Percentiles rank a stretch among this genome's conserved stretches.
Evolutionary conservation across 768 basidiomycete genomes (phyloP).

Genomic region (Mycena vulgaris): DNA sequence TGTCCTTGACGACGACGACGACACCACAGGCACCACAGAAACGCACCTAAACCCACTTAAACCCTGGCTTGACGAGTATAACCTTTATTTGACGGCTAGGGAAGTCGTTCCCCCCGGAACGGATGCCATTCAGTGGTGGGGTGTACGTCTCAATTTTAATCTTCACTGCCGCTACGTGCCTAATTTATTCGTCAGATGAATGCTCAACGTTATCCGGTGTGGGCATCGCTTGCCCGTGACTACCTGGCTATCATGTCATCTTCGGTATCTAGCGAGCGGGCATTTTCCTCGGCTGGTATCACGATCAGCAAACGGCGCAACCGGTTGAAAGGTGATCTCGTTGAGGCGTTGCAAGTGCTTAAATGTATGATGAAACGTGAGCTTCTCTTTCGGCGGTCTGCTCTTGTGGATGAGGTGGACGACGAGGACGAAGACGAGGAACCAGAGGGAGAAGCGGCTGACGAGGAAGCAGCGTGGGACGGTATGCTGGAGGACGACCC

Average conservation of each 20-base stretch:
- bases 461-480: not conserved
- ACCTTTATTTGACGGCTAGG: not conserved
- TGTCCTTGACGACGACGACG: not conserved
- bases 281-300: slow-evolving; percentile 17
- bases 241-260: slow-evolving; percentile 7
- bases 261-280: not conserved
- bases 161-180: not conserved
- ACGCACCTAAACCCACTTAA: not conserved
- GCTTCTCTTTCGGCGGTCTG: not conserved
- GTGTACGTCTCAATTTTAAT: not conserved
- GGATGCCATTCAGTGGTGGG: slow-evolving; percentile 15
- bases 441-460: not conserved
- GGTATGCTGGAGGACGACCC: not conserved
- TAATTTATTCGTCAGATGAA: not conserved
- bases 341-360: slow-evolving; percentile 7
- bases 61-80: slow-evolving; percentile 18
- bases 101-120: slow-evolving; percentile 3
- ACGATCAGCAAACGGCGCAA: slow-evolving; percentile 10
- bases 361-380: slow-evolving; percentile 3
- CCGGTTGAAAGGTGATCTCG: slow-evolving; percentile 7
- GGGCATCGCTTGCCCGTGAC: slow-evolving; percentile 5
- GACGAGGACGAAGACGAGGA: not conserved
- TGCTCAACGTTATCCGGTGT: not conserved
- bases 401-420: not conserved
- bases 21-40: not conserved